Base-by-base conservation (phyloP, 441 rosid genomes). In the Euphorbia schlechtendalii region DNA sequence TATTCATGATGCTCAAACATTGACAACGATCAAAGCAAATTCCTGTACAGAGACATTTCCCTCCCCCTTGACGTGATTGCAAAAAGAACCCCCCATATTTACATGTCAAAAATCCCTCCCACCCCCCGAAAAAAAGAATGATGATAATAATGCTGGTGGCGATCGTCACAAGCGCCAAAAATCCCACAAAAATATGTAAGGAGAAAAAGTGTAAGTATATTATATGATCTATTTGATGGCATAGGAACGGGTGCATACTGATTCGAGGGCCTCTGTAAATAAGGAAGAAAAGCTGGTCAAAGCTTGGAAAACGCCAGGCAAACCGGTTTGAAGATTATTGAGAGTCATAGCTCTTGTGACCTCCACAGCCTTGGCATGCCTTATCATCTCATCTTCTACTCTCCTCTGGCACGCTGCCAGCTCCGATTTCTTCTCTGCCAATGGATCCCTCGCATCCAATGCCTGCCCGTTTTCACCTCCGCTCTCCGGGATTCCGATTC, bases 291-390 rank as follows among this genome's bases (percentile, higher is more conserved):
- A 93, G 69, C 86, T 90, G 0, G 97, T 83, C 45, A 93, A 62
- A 25, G 99, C 96, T 77, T 83, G 95, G 71, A 90, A 93, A 56
- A 93, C 95, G 15, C 99, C 99, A 0, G 99, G 96, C 70, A 93
- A 74, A 14, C 97, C 99, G 0, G 99, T 86, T 77, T 90, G 97
- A 49, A 93, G 80, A 74, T 90, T 73, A 68, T 93, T 90, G 74
- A 90, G 76, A 22, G 99, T 90, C 86, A 80, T 86, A 24, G 97
- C 78, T 77, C 97, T 82, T 0, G 99, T 90, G 61, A 88, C 96
- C 76, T 93, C 93, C 69, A 83, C 87, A 5, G 95, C 92, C 70
- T 81, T 93, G 20, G 90, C 79, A 78, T 93, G 92, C 78, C 76
- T 87, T 79, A 90, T 20, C 93, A 88, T 83, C 75, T 93, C 99